These are phyloP conservation scores for Aechmea fasciata DNA, from an alignment of 176 grass and related monocot genomes.

Conservation along the genomic window DNA sequence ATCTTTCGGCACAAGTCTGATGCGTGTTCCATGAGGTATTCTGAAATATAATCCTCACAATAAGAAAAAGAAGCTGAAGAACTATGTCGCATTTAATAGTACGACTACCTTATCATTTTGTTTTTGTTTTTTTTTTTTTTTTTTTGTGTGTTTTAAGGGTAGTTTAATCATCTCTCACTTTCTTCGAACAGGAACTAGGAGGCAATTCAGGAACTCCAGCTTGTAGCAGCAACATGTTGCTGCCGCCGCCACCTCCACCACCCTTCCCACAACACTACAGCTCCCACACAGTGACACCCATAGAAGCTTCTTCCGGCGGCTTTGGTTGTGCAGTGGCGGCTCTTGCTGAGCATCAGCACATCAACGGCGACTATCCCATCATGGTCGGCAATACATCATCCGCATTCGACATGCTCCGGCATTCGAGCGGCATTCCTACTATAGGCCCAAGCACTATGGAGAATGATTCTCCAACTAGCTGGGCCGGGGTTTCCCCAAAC, in stretches of 20 bases:
- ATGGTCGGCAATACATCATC: constrained; percentile 34
- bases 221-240: constrained; percentile 49
- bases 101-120: neutral
- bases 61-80: too few relatives aligned
- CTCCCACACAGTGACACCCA: constrained; percentile 31
- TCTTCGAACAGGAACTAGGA: constrained; percentile 69
- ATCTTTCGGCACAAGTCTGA: too few relatives aligned
- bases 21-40: too few relatives aligned
- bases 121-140: neutral
- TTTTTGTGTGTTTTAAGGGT: neutral
- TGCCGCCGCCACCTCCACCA: constrained; percentile 10
- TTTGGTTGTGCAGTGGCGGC: constrained; percentile 76
- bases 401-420: constrained; percentile 49
- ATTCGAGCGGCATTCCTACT: constrained; percentile 29
- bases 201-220: constrained; percentile 48
- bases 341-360: constrained; percentile 55
- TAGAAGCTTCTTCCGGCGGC: constrained; percentile 56
- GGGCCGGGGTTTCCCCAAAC: constrained; percentile 45
- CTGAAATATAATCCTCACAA: too few relatives aligned
- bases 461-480: constrained; percentile 43
- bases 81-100: too few relatives aligned
- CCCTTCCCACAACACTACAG: constrained; percentile 34
- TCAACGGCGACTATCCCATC: constrained; percentile 41
- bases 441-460: constrained; percentile 29
- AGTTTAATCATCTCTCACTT: neutral